phyloP scores from a whole-genome alignment of 352 stramenopile genomes.

The Globisporangium megalacanthum region DNA sequence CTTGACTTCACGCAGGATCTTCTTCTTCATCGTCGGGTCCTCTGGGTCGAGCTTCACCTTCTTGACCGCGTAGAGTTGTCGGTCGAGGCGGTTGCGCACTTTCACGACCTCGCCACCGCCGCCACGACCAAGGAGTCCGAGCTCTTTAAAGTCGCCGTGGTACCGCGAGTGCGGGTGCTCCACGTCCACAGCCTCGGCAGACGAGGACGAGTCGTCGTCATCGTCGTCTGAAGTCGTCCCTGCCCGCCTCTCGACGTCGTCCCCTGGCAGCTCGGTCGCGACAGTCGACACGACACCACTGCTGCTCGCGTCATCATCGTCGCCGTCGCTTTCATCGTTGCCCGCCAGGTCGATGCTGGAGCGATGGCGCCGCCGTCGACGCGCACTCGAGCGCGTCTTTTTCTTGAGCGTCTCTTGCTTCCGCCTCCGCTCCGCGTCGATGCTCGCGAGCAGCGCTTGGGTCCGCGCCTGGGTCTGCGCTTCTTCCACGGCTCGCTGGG shows the following conservation, averaged over 20 bases:
- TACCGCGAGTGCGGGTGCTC: slow-evolving; percentile 73
- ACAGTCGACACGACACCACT: slow-evolving; percentile 33
- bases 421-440: slow-evolving; percentile 63
- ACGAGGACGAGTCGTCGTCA: slow-evolving; percentile 27
- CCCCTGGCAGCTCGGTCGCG: slow-evolving; percentile 16
- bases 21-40: slow-evolving; percentile 92
- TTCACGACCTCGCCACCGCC: slow-evolving; percentile 83
- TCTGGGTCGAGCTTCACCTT: slow-evolving; percentile 83
- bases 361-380: slow-evolving; percentile 34
- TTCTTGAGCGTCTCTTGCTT: slow-evolving; percentile 60
- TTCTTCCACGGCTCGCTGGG: slow-evolving; percentile 46
- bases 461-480: slow-evolving; percentile 58
- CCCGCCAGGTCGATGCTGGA: slow-evolving; percentile 55
- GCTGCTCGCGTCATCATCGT: slow-evolving; percentile 25
- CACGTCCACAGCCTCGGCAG: slow-evolving; percentile 39
- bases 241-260: slow-evolving; percentile 11
- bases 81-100: slow-evolving; percentile 74
- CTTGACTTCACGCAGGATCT: slow-evolving; percentile 93
- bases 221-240: slow-evolving; percentile 9
- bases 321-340: slow-evolving; percentile 18
- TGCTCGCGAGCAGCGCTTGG: slow-evolving; percentile 71
- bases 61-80: slow-evolving; percentile 84
- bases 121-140: slow-evolving; percentile 73
- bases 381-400: slow-evolving; percentile 42
- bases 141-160: slow-evolving; percentile 81